A percentile compares a stretch with the other conserved stretches of the same genome.
phyloP scores from a whole-genome alignment of 306 rosid species.

The Hylodesmum podocarpum region DNA sequence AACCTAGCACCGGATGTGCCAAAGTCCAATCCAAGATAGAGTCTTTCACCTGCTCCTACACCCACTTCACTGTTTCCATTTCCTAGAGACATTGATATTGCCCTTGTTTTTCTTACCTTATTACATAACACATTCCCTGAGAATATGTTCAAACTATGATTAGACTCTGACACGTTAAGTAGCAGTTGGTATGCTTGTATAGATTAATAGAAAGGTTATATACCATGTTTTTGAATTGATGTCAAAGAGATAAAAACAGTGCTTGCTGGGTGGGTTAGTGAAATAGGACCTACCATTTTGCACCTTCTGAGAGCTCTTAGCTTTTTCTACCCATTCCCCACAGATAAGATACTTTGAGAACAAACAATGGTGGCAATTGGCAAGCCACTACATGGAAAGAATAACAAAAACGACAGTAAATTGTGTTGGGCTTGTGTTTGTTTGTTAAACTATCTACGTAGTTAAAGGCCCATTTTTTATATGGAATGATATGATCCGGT shows the following conservation, averaged over 20 bases:
- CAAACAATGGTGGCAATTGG: slow-evolving; percentile 7
- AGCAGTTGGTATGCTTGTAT: neutral
- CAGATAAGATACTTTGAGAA: slow-evolving; percentile 32
- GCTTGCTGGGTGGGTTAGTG: slow-evolving; percentile 23
- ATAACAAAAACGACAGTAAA: neutral
- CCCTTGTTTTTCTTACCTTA: slow-evolving; percentile 19
- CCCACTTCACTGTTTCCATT: slow-evolving; percentile 21
- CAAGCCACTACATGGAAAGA: neutral
- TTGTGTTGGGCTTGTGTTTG: neutral
- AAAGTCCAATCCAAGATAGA: slow-evolving; percentile 89
- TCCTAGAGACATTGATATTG: slow-evolving; percentile 42
- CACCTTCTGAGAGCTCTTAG: neutral
- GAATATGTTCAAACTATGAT: neutral
- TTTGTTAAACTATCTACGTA: neutral
- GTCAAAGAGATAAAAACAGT: slow-evolving; percentile 26
- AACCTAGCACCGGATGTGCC: slow-evolving; percentile 95
- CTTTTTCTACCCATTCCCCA: neutral
- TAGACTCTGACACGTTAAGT: neutral
- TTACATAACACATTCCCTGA: slow-evolving; percentile 34
- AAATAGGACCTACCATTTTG: slow-evolving; percentile 40
- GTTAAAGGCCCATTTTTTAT: neutral
- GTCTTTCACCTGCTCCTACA: slow-evolving; percentile 37
- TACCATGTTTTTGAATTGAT: slow-evolving; percentile 39
- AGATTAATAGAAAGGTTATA: neutral
- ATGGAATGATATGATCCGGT: no score